These are phyloP conservation scores for Pittosporum tobira DNA, from an alignment of 129 eudicot species.

Conservation along the genomic window DNA sequence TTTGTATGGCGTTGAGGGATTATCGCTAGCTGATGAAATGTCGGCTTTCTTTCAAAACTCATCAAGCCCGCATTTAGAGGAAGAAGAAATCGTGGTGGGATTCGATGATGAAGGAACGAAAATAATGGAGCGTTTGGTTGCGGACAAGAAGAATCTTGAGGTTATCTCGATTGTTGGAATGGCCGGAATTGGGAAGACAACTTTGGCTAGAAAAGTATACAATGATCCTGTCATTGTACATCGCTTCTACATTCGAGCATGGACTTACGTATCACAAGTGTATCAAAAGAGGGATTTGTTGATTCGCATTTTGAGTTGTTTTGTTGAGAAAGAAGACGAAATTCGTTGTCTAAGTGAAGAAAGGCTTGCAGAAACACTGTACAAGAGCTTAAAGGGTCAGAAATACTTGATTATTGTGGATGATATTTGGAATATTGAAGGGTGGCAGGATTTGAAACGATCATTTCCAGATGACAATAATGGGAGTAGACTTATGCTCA, in stretches of 20 bases:
- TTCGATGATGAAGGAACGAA: conserved; percentile 16
- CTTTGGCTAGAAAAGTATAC: conserved; percentile 30
- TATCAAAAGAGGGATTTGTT: conserved; percentile 16
- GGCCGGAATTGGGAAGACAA: conserved; percentile 43
- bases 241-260: conserved; percentile 24
- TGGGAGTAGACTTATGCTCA: conserved; percentile 29
- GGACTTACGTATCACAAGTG: conserved; percentile 27
- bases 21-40: neutral
- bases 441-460: conserved; percentile 25
- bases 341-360: neutral
- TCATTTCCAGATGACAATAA: conserved; percentile 22
- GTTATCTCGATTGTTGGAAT: conserved; percentile 28
- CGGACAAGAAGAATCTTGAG: conserved; percentile 17
- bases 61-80: neutral
- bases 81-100: conserved; percentile 21
- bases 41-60: neutral
- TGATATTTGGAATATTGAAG: conserved; percentile 27
- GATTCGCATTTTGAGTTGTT: conserved; percentile 14
- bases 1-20: neutral
- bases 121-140: conserved; percentile 13
- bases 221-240: conserved; percentile 11
- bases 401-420: conserved; percentile 27
- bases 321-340: conserved; percentile 1
- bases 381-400: conserved; percentile 19
- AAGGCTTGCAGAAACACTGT: conserved; percentile 10